Evolutionary conservation across 176 grass and related monocot genomes (phyloP).

Genomic region (Panicum miliaceum): DNA sequence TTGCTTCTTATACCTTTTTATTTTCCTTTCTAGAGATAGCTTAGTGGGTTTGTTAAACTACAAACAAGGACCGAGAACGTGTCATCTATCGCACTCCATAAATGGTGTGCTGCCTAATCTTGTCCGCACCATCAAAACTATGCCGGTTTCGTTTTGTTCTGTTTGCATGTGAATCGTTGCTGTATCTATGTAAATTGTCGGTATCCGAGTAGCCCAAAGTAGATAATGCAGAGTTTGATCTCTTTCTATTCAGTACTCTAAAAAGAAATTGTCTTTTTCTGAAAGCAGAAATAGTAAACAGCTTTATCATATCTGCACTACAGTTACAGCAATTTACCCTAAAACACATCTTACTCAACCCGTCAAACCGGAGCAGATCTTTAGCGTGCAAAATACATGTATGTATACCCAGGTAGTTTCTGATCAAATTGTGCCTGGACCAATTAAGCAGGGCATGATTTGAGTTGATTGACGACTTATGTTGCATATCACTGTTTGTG

Average conservation of each 20-base stretch:
- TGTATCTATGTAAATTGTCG: neutral
- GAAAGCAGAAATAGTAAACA: neutral
- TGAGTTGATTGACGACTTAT: neutral
- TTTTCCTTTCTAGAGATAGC: neutral
- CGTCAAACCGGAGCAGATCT: neutral
- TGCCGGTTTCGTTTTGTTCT: neutral
- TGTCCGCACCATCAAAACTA: neutral
- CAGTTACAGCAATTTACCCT: neutral
- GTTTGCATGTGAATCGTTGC: neutral
- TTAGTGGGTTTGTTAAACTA: neutral
- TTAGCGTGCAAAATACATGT: neutral
- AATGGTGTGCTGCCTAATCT: neutral
- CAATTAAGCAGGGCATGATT: neutral
- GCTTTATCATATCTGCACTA: neutral
- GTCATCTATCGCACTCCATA: neutral
- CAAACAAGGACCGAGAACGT: neutral
- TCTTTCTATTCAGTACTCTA: neutral
- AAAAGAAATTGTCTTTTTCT: neutral
- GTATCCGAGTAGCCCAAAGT: neutral
- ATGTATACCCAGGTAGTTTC: neutral
- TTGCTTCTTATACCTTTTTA: neutral
- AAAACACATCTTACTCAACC: neutral
- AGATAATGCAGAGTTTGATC: neutral
- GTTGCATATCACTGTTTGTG: neutral
- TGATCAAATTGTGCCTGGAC: constrained; percentile 5